Base-by-base conservation (phyloP, 345 rosid genomes). In the Rhodamnia rubescens region DNA sequence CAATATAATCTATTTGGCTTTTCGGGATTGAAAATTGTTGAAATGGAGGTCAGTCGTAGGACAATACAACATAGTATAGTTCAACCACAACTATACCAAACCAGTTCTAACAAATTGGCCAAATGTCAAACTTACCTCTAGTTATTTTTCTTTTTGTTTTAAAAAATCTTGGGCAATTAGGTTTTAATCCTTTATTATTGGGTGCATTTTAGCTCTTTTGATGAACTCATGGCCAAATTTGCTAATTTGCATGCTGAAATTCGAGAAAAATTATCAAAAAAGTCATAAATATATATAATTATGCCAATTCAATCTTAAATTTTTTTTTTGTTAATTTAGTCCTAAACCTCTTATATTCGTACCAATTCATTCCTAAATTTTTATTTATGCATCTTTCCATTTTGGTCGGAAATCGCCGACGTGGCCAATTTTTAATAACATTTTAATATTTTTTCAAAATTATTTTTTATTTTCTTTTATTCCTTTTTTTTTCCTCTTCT, bases 1-100 rank as follows among this genome's bases (percentile, higher is more conserved):
- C 16, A 6, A 14, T 13, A 8, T 27, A 27, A 4, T 6, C 27
- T 6, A 14, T 59, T 1, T 0, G 4, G 3, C 2, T 27, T 7
- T 2, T 13, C 27, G 6, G 14, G 0, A 27, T 13, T 0, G 20
- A 12, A 59, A 59, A n/a, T n/a, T 6, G 0, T 50, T 50, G 52
- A 49, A 10, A 50, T 11, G 52, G 52, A 50, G 14, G 14, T 50
- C 4, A 49, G 52, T 50, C 52, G 0, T 50, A 49, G 52, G 52
- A 50, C 74, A 61, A 36, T 42, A 29, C 40, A 29, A 29, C 74
- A 61, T 5, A 20, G 3, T 61, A 15, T 1, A 13, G 2, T 61
- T 15, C 21, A 32, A 29, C 74, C 74, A 14, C 74, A 15, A 15
- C 16, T 14, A 27, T 27, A 29, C 42, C 42, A 61, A 61, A 29